Base-by-base conservation (phyloP, 2,329 filamentous ascomycete species). In the Colletotrichum sp. region DNA sequence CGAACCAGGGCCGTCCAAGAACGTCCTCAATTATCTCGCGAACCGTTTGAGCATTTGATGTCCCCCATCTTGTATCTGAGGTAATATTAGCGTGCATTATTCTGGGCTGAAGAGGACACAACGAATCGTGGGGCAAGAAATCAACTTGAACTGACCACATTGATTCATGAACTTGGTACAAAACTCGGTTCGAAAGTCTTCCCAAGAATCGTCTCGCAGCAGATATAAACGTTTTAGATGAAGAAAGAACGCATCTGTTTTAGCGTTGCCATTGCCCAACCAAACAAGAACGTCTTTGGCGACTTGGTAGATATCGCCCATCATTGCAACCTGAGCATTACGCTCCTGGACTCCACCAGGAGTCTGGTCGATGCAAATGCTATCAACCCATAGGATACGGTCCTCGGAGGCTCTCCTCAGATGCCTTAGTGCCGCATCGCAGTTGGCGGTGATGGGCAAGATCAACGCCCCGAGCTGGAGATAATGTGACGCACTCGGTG, bases 251-350 rank as follows among this genome's bases (percentile, higher is more conserved):
- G 55, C 15, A 18, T 59, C 24, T 0, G 55, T 28, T 28, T 28
- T 59, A 26, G 21, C 55, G 55, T 24, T 9, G 26, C 55, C 55
- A 26, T 59, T 21, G 0, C 55, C 55, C 8, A 59, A 16, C 55
- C 55, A 59, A 0, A 59, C 55, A 26, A 59, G 55, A 0, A 59
- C 55, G 24, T 59, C 55, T 28, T 28, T 59, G 12, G 55, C 55
- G 55, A 28, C 55, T 28, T 59, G 55, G 12, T 59, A 59, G 26
- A 59, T 59, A 59, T 59, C 55, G 21, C 55, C 55, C 55, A 59
- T 59, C 55, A 59, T 59, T 0, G 55, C 55, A 26, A 59, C 55
- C 26, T 59, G 55, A 21, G 24, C 0, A 59, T 59, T 59, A 12
- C 55, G 55, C 24, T 59, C 55, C 24, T 28, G 55, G 16, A 59